phyloP scores from a whole-genome alignment of 2,329 filamentous ascomycete genomes.

The Pseudogymnoascus sp. region DNA sequence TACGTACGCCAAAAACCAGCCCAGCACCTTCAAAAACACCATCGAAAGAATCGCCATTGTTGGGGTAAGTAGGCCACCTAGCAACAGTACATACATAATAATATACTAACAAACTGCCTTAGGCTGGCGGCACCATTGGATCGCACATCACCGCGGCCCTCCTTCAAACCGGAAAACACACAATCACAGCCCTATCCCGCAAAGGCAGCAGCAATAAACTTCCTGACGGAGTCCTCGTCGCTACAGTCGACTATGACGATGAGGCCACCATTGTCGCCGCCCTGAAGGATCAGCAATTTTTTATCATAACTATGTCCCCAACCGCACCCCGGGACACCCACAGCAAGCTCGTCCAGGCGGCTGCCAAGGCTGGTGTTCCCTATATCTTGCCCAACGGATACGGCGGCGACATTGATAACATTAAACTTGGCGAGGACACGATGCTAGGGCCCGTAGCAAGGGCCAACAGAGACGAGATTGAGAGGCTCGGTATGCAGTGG shows the following conservation, averaged over 20 bases:
- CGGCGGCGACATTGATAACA: slow-evolving; percentile 20
- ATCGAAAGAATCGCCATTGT: slow-evolving; percentile 40
- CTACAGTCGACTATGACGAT: slow-evolving; percentile 38
- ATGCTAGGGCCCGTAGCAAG: slow-evolving; percentile 15
- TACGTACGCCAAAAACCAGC: slow-evolving; percentile 16
- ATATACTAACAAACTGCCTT: slow-evolving; percentile 7
- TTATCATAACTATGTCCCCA: slow-evolving; percentile 46
- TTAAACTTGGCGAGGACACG: slow-evolving; percentile 23
- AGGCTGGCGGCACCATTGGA: slow-evolving; percentile 38
- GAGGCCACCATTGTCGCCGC: slow-evolving; percentile 38
- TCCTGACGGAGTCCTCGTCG: slow-evolving; percentile 34
- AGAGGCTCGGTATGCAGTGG: slow-evolving; percentile 31
- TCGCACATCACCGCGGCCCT: slow-evolving; percentile 29
- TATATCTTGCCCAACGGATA: slow-evolving; percentile 50
- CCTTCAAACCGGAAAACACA: slow-evolving; percentile 33
- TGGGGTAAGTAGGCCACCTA: slow-evolving; percentile 32
- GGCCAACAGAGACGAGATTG: slow-evolving; percentile 30
- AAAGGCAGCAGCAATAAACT: slow-evolving; percentile 30
- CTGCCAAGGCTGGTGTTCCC: slow-evolving; percentile 44
- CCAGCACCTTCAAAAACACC: slow-evolving; percentile 26
- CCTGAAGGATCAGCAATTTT: slow-evolving; percentile 45
- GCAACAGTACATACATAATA: not conserved
- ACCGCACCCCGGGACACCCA: slow-evolving; percentile 38
- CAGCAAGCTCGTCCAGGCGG: slow-evolving; percentile 44
- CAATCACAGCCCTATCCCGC: slow-evolving; percentile 43